These are phyloP conservation scores for Fusarium temperatum DNA, from an alignment of 2,329 filamentous ascomycete genomes.

Conservation along the genomic window DNA sequence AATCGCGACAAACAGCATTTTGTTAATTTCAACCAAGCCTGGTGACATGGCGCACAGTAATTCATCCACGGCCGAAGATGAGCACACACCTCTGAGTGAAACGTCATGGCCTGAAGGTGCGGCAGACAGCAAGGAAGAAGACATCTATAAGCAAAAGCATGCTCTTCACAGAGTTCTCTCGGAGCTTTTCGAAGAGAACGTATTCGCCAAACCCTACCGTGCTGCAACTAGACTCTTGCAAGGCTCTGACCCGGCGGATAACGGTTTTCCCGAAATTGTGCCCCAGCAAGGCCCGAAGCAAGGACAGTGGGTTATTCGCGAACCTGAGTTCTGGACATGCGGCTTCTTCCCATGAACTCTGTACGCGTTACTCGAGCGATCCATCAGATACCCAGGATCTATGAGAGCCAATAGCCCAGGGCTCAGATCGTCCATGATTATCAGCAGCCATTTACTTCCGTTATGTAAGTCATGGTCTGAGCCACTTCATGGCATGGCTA, in stretches of 20 bases:
- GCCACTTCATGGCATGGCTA: slow-evolving; percentile 45
- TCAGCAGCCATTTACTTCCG: neutral
- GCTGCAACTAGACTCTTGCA: neutral
- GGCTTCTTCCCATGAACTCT: slow-evolving; percentile 53
- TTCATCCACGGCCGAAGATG: neutral
- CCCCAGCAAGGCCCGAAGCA: slow-evolving; percentile 39
- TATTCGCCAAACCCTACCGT: neutral
- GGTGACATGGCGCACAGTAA: neutral
- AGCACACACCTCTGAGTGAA: neutral
- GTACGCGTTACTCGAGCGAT: slow-evolving; percentile 48
- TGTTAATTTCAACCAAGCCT: neutral
- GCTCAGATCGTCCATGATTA: neutral
- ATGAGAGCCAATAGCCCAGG: neutral
- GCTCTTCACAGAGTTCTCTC: neutral
- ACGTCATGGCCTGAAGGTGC: neutral
- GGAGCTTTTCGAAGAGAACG: slow-evolving; percentile 1
- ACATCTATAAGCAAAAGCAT: too few relatives aligned
- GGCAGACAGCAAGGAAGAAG: neutral
- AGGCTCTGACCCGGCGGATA: neutral
- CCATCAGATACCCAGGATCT: slow-evolving; percentile 41
- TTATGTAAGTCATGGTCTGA: slow-evolving; percentile 21
- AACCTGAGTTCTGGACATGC: slow-evolving; percentile 53
- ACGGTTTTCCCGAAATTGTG: slow-evolving; percentile 46
- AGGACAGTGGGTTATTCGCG: slow-evolving; percentile 43
- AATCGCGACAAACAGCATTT: too few relatives aligned